Percentiles rank a stretch among this genome's conserved stretches.
Evolutionary conservation across 2,329 filamentous ascomycete species (phyloP).

Genomic region (Uncinocarpus reesii): DNA sequence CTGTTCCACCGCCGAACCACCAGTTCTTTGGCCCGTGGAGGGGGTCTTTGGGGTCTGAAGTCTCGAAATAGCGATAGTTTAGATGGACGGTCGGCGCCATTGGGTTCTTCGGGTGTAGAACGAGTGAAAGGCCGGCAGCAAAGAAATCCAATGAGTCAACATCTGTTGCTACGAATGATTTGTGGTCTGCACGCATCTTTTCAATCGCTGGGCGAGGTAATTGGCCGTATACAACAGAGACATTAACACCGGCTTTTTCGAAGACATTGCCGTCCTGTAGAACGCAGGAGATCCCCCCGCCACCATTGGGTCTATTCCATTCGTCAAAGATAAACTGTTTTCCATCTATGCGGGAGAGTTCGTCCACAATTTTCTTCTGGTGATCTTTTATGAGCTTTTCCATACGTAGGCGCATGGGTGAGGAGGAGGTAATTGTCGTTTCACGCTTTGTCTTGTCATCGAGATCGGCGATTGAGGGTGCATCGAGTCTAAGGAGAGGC

Average conservation of each 20-base stretch:
- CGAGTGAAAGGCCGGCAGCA: slow-evolving; percentile 82
- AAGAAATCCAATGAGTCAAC: slow-evolving; percentile 89
- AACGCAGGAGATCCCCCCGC: slow-evolving; percentile 88
- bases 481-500: slow-evolving; percentile 11
- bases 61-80: slow-evolving; percentile 99
- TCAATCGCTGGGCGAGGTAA: slow-evolving; percentile 77
- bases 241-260: slow-evolving; percentile 93
- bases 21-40: slow-evolving; percentile 58
- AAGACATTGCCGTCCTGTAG: slow-evolving; percentile 94
- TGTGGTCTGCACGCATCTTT: slow-evolving; percentile 92
- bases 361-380: slow-evolving; percentile 75
- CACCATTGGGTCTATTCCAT: slow-evolving; percentile 79
- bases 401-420: slow-evolving; percentile 96
- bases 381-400: slow-evolving; percentile 91
- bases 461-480: slow-evolving; percentile 66
- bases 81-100: slow-evolving; percentile 96
- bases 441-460: slow-evolving; percentile 74
- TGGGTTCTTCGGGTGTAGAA: slow-evolving; percentile 86
- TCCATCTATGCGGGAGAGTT: slow-evolving; percentile 74
- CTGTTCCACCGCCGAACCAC: slow-evolving; percentile 97
- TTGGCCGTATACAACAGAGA: slow-evolving; percentile 86
- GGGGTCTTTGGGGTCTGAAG: slow-evolving; percentile 69
- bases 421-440: slow-evolving; percentile 60
- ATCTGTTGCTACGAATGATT: slow-evolving; percentile 65
- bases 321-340: slow-evolving; percentile 71